phyloP scores from a whole-genome alignment of 495 filamentous ascomycete genomes.

The Penicillium coprophilum region DNA sequence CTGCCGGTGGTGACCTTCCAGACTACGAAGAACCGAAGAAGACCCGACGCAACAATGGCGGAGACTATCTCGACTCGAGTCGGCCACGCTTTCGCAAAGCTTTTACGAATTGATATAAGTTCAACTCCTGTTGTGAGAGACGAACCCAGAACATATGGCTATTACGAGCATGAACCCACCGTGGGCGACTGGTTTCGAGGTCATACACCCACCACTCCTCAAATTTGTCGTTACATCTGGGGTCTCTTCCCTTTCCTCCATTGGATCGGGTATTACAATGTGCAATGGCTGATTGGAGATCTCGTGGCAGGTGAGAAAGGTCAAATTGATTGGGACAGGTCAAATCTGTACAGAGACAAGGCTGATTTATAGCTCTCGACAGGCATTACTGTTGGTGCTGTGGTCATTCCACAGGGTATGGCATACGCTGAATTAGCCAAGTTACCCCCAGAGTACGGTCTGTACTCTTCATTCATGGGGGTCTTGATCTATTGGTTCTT shows the following conservation, averaged over 20 bases:
- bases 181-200: constrained; percentile 64
- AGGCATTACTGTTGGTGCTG: constrained; percentile 80
- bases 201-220: constrained; percentile 52
- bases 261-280: constrained; percentile 84
- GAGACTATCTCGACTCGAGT: constrained; percentile 11
- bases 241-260: constrained; percentile 78
- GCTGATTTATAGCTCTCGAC: not conserved
- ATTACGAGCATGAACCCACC: constrained; percentile 68
- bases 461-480: constrained; percentile 96
- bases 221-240: constrained; percentile 56
- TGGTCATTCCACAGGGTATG: constrained; percentile 97
- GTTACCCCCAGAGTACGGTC: constrained; percentile 72
- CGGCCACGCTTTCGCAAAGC: constrained; percentile 10
- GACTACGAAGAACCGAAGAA: not conserved
- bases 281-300: constrained; percentile 82
- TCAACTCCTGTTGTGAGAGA: not conserved
- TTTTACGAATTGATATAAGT: constrained; percentile 4
- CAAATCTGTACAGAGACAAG: not conserved
- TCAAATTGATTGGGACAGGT: too few species aligned
- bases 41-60: constrained; percentile 3
- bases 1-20: not conserved
- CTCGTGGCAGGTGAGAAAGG: constrained; percentile 65
- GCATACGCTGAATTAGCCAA: constrained; percentile 84
- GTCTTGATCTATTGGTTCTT: constrained; percentile 96
- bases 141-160: not conserved